Evolutionary conservation across 2,329 filamentous ascomycete genomes (phyloP), one percentile per base, ranked within the genome.

Genomic region (Sordariomycetes sp.): DNA sequence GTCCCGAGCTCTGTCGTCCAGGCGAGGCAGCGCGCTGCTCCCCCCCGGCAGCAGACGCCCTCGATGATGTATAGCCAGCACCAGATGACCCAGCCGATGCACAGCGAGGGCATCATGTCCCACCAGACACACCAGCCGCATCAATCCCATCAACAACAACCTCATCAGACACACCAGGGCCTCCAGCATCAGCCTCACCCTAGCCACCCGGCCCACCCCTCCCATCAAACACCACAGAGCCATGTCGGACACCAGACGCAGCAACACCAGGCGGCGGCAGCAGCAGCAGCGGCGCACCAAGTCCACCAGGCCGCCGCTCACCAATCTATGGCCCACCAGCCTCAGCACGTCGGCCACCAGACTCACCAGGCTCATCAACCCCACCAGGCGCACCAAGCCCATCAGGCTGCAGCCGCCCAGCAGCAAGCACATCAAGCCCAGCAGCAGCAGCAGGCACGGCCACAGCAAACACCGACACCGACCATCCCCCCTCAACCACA

Each of bases 1-100:
- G 70, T 79, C 58, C 72, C 79, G 59, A 76, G 77, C 64, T 72
- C 77, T 50, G 73, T 78, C 62, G 72, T 72, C 60, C 70, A 75
- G 59, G 70, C 75, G 59, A 70, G 74, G 55, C 71, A 77, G 65
- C 77, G 72, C 63, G 73, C 68, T 50, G 75, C 72, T 25, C 74
- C 70, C 51, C 70, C 71, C 61, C 74, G 72, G 60, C 79, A 73
- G 63, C 74, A 75, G 70, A 77, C 78, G 69, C 66, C 70, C 28
- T 67, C 71, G 16, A 71, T 74, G 70, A 65, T 73, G 52, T 70
- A 72, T 37, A 58, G 59, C 55, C 69, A 70, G 5, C 65, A 65
- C 24, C 63, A 72, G 55, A 67, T 76, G 64, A 64, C 61, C 53
- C 75, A 76, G 63, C 66, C 73, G 54, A 71, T 75, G 56, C 71